Percentiles rank a stretch among this genome's conserved stretches.
phyloP scores from a whole-genome alignment of 2,329 filamentous ascomycete species.

The Verticillium zaregamsianum region DNA sequence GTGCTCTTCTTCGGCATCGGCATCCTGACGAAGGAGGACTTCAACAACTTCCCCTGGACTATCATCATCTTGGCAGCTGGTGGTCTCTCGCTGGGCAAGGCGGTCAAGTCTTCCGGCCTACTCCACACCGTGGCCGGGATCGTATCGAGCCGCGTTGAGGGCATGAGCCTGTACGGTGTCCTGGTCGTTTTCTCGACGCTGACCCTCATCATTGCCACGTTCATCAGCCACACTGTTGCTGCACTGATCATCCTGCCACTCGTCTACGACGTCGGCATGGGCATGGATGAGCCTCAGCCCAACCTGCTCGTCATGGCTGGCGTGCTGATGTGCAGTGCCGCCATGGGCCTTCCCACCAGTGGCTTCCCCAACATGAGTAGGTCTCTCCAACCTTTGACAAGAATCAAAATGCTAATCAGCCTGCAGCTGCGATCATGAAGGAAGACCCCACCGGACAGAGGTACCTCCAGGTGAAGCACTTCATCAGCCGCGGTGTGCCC shows the following conservation, averaged over 20 bases:
- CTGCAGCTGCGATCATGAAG: slow-evolving; percentile 93
- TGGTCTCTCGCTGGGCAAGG: slow-evolving; percentile 86
- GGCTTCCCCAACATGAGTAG: slow-evolving; percentile 99
- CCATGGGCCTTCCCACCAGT: slow-evolving; percentile 92
- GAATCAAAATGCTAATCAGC: not conserved
- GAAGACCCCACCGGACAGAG: slow-evolving; percentile 90
- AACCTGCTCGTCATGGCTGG: slow-evolving; percentile 94
- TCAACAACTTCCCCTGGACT: slow-evolving; percentile 99
- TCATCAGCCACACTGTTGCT: slow-evolving; percentile 96
- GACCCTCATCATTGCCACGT: slow-evolving; percentile 91
- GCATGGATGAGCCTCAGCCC: slow-evolving; percentile 85
- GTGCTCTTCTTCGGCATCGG: slow-evolving; percentile 95
- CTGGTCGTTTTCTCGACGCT: slow-evolving; percentile 79
- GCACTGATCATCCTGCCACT: slow-evolving; percentile 92
- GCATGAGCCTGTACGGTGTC: slow-evolving; percentile 79
- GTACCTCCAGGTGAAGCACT: slow-evolving; percentile 89
- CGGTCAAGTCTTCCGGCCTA: slow-evolving; percentile 88
- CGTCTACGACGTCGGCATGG: slow-evolving; percentile 77
- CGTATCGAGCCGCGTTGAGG: slow-evolving; percentile 71
- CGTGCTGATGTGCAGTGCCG: slow-evolving; percentile 95
- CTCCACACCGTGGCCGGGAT: slow-evolving; percentile 78
- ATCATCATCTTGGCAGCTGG: slow-evolving; percentile 98
- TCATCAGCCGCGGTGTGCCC: slow-evolving; percentile 89
- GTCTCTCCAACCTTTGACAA: slow-evolving; percentile 31
- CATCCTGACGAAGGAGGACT: slow-evolving; percentile 96